Evolutionary conservation across 1,284 basidiomycete species (phyloP).

Genomic region (Lentinula novae-zelandiae): DNA sequence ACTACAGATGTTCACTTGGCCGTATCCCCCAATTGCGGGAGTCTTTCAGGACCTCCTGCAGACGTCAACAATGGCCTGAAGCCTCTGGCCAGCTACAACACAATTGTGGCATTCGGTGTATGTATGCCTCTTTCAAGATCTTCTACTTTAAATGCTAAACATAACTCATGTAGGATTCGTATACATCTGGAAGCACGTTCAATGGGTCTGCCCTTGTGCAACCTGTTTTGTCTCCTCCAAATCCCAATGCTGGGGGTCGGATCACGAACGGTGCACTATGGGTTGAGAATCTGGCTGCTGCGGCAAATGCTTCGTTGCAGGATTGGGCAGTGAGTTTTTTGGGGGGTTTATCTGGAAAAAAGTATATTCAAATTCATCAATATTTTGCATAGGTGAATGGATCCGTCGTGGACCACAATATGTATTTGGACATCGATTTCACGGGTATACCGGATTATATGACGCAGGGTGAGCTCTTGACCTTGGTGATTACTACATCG

Average conservation of each 20-base stretch:
- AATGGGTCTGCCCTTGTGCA: slow-evolving; percentile 28
- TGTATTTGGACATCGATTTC: slow-evolving; percentile 27
- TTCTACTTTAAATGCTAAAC: not conserved
- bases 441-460: slow-evolving; percentile 25
- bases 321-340: slow-evolving; percentile 41
- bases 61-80: slow-evolving; percentile 43
- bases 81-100: slow-evolving; percentile 30
- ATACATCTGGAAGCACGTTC: slow-evolving; percentile 29
- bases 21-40: slow-evolving; percentile 38
- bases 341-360: too few relatives aligned
- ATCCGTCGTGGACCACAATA: slow-evolving; percentile 29
- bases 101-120: slow-evolving; percentile 44
- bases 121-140: slow-evolving; percentile 14
- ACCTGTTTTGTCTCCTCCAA: slow-evolving; percentile 27
- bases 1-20: slow-evolving; percentile 32
- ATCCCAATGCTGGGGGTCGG: slow-evolving; percentile 34
- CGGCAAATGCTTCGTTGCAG: slow-evolving; percentile 31
- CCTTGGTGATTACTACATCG: not conserved
- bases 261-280: slow-evolving; percentile 35
- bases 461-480: slow-evolving; percentile 24
- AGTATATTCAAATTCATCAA: too few relatives aligned
- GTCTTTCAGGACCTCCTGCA: slow-evolving; percentile 30
- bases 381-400: slow-evolving; percentile 25
- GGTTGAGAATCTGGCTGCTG: slow-evolving; percentile 32
- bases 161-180: slow-evolving; percentile 27